These are phyloP conservation scores for Tephrocybe rancida DNA, from an alignment of 768 basidiomycete species.

Conservation along the genomic window DNA sequence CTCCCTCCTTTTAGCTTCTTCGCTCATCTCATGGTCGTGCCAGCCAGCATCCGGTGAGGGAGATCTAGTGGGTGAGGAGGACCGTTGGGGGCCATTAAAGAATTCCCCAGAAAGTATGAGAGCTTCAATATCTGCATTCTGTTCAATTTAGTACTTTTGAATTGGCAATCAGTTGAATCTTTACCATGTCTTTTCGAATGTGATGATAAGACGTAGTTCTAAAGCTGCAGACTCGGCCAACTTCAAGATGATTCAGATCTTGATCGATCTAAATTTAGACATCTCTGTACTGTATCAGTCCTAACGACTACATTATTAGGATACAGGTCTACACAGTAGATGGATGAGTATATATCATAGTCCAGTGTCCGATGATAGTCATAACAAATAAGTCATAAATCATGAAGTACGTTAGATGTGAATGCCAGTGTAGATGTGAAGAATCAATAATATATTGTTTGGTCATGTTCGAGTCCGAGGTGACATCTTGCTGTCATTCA, in stretches of 20 bases:
- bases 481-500: conserved; percentile 59
- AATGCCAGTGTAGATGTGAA: neutral
- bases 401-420: neutral
- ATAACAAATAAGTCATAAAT: conserved; percentile 2
- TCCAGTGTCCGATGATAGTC: neutral
- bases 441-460: neutral
- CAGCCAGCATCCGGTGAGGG: conserved; percentile 60
- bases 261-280: conserved; percentile 12
- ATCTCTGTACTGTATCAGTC: neutral
- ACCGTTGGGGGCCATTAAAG: conserved; percentile 55
- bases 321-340: neutral
- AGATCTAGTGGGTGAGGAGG: conserved; percentile 68
- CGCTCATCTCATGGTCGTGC: conserved; percentile 51
- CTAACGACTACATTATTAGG: neutral
- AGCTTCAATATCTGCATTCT: conserved; percentile 30
- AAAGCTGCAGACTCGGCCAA: neutral
- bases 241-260: too few species aligned
- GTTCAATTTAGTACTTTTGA: conserved; percentile 3
- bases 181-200: neutral
- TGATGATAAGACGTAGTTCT: neutral
- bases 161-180: neutral
- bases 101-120: conserved; percentile 63
- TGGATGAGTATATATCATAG: neutral
- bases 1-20: conserved; percentile 35
- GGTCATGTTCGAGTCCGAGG: conserved; percentile 52